Conservation (phyloP, 768 basidiomycete genomes). For the Pulveroboletus frians region DNA sequence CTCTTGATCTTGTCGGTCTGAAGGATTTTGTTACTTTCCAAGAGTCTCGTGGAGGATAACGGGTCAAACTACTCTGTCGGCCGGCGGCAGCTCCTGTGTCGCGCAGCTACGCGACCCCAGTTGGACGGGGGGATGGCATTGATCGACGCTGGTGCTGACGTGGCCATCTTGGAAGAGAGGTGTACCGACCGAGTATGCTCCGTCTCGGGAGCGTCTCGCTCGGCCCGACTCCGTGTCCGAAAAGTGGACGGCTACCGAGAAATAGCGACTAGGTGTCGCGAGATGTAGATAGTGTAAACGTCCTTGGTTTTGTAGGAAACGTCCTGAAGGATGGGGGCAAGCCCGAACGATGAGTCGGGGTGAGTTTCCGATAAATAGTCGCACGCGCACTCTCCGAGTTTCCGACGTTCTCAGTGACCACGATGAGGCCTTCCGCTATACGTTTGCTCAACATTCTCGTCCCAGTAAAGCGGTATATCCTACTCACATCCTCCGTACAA, state of each 20-base stretch:
- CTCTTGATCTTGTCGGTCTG: conserved; percentile 32
- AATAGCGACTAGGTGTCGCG: conserved; percentile 5
- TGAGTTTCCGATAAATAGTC: no score
- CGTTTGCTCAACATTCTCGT: conserved; percentile 86
- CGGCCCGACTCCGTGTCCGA: conserved; percentile 26
- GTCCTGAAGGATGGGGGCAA: no score
- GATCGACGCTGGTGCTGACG: conserved; percentile 80
- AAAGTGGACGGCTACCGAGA: conserved; percentile 25
- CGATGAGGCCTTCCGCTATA: conserved; percentile 70
- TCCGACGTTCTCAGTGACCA: conserved; percentile 14
- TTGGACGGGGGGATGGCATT: conserved; percentile 46
- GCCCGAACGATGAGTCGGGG: no score
- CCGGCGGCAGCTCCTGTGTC: conserved; percentile 81
- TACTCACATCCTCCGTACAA: neutral
- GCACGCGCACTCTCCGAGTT: conserved; percentile 1
- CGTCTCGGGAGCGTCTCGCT: conserved; percentile 20
- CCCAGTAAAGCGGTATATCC: conserved; percentile 76
- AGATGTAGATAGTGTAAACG: neutral
- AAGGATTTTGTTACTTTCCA: conserved; percentile 72
- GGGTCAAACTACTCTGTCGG: conserved; percentile 85
- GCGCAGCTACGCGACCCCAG: conserved; percentile 29
- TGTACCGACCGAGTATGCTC: conserved; percentile 24
- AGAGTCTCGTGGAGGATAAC: conserved; percentile 76
- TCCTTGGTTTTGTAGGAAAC: no score
- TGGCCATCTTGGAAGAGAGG: conserved; percentile 49